Percentiles rank a stretch among this genome's conserved stretches.
These are phyloP conservation scores for Fusarium piperis DNA, from an alignment of 2,329 filamentous ascomycete species.

Conservation along the genomic window DNA sequence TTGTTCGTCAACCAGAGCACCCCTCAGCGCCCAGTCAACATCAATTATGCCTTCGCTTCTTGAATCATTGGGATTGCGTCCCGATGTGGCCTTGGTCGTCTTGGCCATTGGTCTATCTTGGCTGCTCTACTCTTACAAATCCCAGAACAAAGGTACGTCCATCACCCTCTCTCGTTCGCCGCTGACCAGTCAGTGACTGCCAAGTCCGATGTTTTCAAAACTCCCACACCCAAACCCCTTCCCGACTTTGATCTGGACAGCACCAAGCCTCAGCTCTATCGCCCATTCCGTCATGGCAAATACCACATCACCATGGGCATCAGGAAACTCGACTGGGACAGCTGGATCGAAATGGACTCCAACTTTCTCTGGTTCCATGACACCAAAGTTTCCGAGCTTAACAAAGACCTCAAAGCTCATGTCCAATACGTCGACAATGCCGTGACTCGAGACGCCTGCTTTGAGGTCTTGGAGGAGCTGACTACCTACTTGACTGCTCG, in stretches of 20 bases:
- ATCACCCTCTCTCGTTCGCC: not conserved
- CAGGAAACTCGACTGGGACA: slow-evolving; percentile 26
- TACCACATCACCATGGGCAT: slow-evolving; percentile 34
- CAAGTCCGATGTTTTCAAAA: not conserved
- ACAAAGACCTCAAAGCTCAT: slow-evolving; percentile 24
- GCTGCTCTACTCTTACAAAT: not conserved
- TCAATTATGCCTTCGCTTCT: not conserved
- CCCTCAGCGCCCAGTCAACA: not conserved
- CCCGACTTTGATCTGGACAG: slow-evolving; percentile 11
- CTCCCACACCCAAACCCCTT: not conserved
- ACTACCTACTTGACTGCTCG: slow-evolving; percentile 11
- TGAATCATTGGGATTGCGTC: not conserved
- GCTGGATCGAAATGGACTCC: slow-evolving; percentile 35
- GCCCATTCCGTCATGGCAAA: slow-evolving; percentile 28
- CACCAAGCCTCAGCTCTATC: slow-evolving; percentile 21
- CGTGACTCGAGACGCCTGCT: slow-evolving; percentile 25
- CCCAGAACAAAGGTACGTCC: not conserved
- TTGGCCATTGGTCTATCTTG: not conserved
- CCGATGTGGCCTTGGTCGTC: not conserved
- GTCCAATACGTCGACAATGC: slow-evolving; percentile 27
- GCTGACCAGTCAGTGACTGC: not conserved
- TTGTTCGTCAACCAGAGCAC: not conserved
- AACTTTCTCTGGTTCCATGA: slow-evolving; percentile 29
- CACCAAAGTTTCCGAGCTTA: slow-evolving; percentile 23
- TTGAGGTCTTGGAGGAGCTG: slow-evolving; percentile 27